These are phyloP conservation scores for Arabidopsis suecica DNA, from an alignment of 345 rosid genomes.

Conservation along the genomic window DNA sequence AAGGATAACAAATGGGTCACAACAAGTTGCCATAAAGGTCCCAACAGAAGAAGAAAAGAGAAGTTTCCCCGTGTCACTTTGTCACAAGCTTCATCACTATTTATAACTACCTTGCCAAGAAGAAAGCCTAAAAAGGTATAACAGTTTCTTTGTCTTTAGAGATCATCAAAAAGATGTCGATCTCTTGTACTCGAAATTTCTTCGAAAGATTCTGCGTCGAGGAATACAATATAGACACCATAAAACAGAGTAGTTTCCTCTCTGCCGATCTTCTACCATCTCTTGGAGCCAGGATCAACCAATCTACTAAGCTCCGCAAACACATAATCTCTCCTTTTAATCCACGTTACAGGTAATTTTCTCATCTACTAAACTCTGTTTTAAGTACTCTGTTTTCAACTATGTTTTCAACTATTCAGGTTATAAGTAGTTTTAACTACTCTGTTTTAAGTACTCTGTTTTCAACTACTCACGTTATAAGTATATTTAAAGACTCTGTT, in stretches of 20 bases:
- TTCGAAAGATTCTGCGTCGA: slow-evolving; percentile 78
- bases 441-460: neutral
- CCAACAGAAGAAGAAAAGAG: slow-evolving; percentile 42
- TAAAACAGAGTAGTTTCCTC: slow-evolving; percentile 64
- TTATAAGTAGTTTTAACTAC: neutral
- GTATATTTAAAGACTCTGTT: slow-evolving; percentile 21
- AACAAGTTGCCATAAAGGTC: slow-evolving; percentile 48
- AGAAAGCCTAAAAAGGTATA: slow-evolving; percentile 12
- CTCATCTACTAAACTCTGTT: neutral
- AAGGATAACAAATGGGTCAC: slow-evolving; percentile 37
- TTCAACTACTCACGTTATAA: neutral
- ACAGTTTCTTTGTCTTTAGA: slow-evolving; percentile 25
- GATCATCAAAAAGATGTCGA: slow-evolving; percentile 54
- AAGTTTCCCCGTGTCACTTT: slow-evolving; percentile 53
- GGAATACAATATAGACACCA: slow-evolving; percentile 56
- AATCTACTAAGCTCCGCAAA: slow-evolving; percentile 73
- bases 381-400: neutral
- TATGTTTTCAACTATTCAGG: slow-evolving; percentile 6
- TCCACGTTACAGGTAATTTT: slow-evolving; percentile 68
- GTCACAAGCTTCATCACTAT: slow-evolving; percentile 55
- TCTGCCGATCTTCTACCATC: slow-evolving; percentile 89
- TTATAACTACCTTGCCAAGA: slow-evolving; percentile 50
- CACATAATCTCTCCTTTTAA: slow-evolving; percentile 80
- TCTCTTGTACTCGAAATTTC: slow-evolving; percentile 65
- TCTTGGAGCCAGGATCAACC: slow-evolving; percentile 92